Percentiles rank a stretch among this genome's conserved stretches.
Evolutionary conservation across 768 basidiomycete species (phyloP).

Genomic region (Termitomyces sp.): DNA sequence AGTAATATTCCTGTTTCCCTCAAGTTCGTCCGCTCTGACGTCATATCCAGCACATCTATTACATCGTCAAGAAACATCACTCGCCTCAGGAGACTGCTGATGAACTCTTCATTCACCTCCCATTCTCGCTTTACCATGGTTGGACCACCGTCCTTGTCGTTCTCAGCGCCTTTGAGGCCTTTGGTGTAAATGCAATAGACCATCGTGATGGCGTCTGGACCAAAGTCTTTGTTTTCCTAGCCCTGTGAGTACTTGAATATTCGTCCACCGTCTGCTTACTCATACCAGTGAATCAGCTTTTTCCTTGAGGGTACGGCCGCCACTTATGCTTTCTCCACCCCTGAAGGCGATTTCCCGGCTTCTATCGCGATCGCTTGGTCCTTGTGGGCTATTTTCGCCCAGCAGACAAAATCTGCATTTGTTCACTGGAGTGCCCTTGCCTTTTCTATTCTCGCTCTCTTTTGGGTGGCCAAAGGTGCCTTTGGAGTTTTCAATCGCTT

Average conservation of each 20-base stretch:
- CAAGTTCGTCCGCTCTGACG: conserved; percentile 21
- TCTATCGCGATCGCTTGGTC: conserved; percentile 89
- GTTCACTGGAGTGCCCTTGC: conserved; percentile 88
- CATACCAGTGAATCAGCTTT: conserved; percentile 39
- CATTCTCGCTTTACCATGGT: conserved; percentile 94
- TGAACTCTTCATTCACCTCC: conserved; percentile 89
- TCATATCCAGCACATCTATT: conserved; percentile 78
- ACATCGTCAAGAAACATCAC: conserved; percentile 86
- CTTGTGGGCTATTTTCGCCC: conserved; percentile 88
- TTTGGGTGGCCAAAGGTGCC: conserved; percentile 80
- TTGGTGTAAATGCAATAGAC: conserved; percentile 68
- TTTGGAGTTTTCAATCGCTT: conserved; percentile 45
- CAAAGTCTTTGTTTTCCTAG: conserved; percentile 93
- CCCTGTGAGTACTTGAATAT: conserved; percentile 46
- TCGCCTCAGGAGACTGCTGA: conserved; percentile 57
- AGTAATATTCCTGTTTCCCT: conserved; percentile 15
- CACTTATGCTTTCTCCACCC: conserved; percentile 89
- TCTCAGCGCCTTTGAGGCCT: conserved; percentile 81
- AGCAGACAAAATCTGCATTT: conserved; percentile 63
- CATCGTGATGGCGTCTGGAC: conserved; percentile 80
- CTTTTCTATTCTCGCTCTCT: conserved; percentile 77
- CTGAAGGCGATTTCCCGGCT: conserved; percentile 90
- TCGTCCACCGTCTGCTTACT: conserved; percentile 3
- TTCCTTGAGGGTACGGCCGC: conserved; percentile 90
- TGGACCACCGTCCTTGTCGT: conserved; percentile 85